Evolutionary conservation across 257 asterid species (phyloP).

Genomic region (Osmanthus fragrans): DNA sequence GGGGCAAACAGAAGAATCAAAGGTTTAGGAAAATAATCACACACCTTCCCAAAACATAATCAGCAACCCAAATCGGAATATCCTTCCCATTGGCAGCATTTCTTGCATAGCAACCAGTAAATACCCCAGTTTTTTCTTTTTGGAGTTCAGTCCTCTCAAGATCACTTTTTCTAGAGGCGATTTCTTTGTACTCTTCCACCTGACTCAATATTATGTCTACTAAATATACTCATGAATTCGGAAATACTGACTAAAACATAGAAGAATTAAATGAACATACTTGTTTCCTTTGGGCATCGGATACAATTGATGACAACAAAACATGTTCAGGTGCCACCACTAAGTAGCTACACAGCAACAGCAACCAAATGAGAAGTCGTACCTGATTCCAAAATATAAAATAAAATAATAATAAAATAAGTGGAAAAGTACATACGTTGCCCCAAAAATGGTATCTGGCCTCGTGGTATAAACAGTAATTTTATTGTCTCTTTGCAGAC

Average conservation of each 20-base stretch:
- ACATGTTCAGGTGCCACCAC: constrained; percentile 94
- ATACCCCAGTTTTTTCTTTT: constrained; percentile 92
- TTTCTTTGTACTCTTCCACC: constrained; percentile 89
- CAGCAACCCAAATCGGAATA: constrained; percentile 96
- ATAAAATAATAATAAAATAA: constrained; percentile 14
- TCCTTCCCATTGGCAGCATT: constrained; percentile 82
- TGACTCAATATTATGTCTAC: constrained; percentile 32
- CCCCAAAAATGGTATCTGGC: constrained; percentile 97
- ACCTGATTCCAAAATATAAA: constrained; percentile 11
- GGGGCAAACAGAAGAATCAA: constrained; percentile 15
- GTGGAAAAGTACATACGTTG: constrained; percentile 61
- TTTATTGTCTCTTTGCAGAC: constrained; percentile 48
- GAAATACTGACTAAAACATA: constrained; percentile 10
- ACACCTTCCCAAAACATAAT: constrained; percentile 94
- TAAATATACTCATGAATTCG: constrained; percentile 22
- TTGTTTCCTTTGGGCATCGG: constrained; percentile 60
- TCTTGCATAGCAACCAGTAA: constrained; percentile 88
- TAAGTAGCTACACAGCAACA: constrained; percentile 61
- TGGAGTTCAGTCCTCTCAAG: constrained; percentile 98
- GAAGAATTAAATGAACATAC: constrained; percentile 44
- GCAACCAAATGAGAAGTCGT: constrained; percentile 21
- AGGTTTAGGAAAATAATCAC: constrained; percentile 19
- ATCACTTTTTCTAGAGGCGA: constrained; percentile 90
- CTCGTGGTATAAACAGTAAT: constrained; percentile 89
- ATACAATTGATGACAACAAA: constrained; percentile 62